Conservation (phyloP, 139 green algal species). For the Coelastrella sp. region DNA sequence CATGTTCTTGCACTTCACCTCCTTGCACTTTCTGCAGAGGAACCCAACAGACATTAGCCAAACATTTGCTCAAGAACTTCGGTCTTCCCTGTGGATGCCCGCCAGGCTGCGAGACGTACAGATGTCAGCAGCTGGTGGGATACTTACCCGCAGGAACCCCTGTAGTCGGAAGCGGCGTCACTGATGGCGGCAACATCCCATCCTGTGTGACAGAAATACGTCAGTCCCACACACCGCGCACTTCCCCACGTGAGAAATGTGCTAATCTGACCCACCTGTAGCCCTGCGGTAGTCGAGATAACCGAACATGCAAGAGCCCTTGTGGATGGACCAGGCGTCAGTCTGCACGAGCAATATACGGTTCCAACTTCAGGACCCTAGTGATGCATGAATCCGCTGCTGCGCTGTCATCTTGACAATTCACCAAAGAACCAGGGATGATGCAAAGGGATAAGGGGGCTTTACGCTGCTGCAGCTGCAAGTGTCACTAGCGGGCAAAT, state of each 20-base stretch:
- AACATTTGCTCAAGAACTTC: no score
- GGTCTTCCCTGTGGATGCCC: not conserved
- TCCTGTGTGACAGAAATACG: constrained; percentile 21
- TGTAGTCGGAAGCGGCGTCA: constrained; percentile 46
- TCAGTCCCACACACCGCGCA: not conserved
- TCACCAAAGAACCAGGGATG: no score
- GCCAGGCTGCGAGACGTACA: no score
- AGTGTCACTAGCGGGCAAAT: not conserved
- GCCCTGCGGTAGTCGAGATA: constrained; percentile 40
- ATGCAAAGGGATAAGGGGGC: no score
- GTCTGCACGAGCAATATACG: constrained; percentile 29
- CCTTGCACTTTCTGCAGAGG: constrained; percentile 47
- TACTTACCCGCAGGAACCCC: constrained; percentile 13
- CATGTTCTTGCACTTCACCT: constrained; percentile 49
- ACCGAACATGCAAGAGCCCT: constrained; percentile 47
- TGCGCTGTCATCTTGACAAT: no score
- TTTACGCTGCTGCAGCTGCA: not conserved
- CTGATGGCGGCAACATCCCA: constrained; percentile 49
- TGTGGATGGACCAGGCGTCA: constrained; percentile 52
- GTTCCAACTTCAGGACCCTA: not conserved
- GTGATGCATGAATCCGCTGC: no score
- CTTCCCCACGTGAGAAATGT: no score
- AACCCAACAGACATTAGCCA: not conserved
- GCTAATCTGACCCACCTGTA: not conserved
- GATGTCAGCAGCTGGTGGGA: not conserved